Evolutionary conservation across 2,329 filamentous ascomycete genomes (phyloP), one percentile per base, ranked within the genome.

Genomic region (Colletotrichum cordylinicola): DNA sequence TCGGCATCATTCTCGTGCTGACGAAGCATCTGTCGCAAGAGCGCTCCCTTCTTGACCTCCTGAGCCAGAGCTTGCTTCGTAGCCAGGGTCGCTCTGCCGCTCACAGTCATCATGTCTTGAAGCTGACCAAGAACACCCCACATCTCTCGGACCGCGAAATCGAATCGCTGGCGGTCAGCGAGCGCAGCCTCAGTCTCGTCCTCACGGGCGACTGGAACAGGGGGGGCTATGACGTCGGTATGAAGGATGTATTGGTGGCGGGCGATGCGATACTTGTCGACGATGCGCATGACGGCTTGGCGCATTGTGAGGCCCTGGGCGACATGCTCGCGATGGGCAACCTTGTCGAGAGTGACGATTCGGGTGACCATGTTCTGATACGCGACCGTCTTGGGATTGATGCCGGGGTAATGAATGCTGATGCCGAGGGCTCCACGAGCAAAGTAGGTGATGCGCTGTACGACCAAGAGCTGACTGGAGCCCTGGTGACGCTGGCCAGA

Each of bases 191-290:
- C 29, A 4, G 29, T 35, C 58, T 35, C 58, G 12, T 61, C 21
- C 27, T 61, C 31, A 2, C 31, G 29, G 10, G 33, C 33, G 27
- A 21, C 29, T 6, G 18, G 58, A 33, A 33, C 58, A 35, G 29
- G 31, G 6, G 16, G 58, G 12, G 9, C 0, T 12, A 10, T 15
- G 6, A 21, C 1, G n/a, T 33, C 58, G 0, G 15, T n/a, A 7
- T 15, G 31, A 27, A n/a, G 27, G n/a, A 35, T 21, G 31, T 33
- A 24, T 4, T 35, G n/a, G 5, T 33, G 31, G 6, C 31, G 58
- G 29, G 16, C 58, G 16, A 33, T 35, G 29, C 27, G 31, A 31
- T 33, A 35, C 2, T 21, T 61, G 18, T 33, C n/a, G 31, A 24
- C 31, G 6, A 61, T 35, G n/a, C 18, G 16, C 33, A 21, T n/a